Conservation (phyloP, 2,329 filamentous ascomycete species). For the Samsoniella hepiali region DNA sequence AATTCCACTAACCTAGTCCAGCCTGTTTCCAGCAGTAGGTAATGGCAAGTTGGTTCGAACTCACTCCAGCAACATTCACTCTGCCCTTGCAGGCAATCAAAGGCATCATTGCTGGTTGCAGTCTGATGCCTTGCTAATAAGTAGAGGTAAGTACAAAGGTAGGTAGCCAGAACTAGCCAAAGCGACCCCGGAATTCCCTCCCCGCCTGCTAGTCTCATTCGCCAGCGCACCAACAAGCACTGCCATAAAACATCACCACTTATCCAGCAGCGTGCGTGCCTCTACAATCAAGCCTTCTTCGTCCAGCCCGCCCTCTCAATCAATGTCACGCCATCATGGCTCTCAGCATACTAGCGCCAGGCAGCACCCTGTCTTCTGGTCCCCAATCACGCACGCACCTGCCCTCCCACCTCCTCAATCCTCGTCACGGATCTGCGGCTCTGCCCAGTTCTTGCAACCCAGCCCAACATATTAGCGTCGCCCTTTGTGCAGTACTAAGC, state of each 20-base stretch:
- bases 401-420: neutral
- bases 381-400: neutral
- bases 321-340: too few species aligned
- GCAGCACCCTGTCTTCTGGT: neutral
- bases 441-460: neutral
- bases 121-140: too few species aligned
- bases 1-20: neutral
- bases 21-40: too few species aligned
- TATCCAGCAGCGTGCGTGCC: too few species aligned
- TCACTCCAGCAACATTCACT: neutral
- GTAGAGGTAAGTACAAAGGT: too few species aligned
- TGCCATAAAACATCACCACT: too few species aligned
- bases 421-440: conserved; percentile 1
- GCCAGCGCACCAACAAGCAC: neutral
- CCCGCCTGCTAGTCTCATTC: neutral
- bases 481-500: neutral
- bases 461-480: neutral
- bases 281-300: too few species aligned
- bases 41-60: neutral
- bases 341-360: too few species aligned
- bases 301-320: too few species aligned
- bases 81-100: too few species aligned
- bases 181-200: neutral
- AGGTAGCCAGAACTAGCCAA: neutral
- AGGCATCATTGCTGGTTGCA: too few species aligned